Evolutionary conservation across 139 green algal genomes (phyloP), one percentile per base, ranked within the genome.

Genomic region (Chlorella sp.): DNA sequence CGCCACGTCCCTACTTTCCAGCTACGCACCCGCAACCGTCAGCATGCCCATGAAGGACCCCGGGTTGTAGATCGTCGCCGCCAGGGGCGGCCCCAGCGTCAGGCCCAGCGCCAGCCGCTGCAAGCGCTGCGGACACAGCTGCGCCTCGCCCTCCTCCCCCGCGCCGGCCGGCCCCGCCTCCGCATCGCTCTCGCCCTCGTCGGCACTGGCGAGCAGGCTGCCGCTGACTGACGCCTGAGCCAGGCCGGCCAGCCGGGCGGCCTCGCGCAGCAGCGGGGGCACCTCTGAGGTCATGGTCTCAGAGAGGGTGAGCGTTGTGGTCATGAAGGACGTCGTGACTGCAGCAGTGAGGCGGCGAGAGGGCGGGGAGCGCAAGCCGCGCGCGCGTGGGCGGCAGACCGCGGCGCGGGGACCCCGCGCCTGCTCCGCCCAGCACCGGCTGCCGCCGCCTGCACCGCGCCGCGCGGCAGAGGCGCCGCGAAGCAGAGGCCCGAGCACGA

Each of bases 251-350:
- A 75, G 40, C 51, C 66, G 69, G 38, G 31, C 23, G 11, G 45
- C 40, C 43, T 78, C 71, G 4, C 29, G 40, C 50, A 80, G 38
- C 33, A 84, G 61, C 14, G 74, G 69, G 0, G 74, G 68, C 43
- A 86, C 48, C 61, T 87, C 80, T 14, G 76, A 40, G 56, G 64
- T 68, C 40, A 90, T 36, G 51, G 85, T 89, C 27, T 86, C 78
- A 66, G 77, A 80, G 0, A 92, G 45, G 11, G 78, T 77, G 19
- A 94, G 73, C 17, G 55, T 65, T 68, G 82, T 91, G n/a, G 87
- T 88, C 27, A 93, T 86, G 78, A 91, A 91, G 42, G 78, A 89
- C n/a, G 90, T 94, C 31, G 43, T 64, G 31, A 94, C 72, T 0
- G n/a, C n/a, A n/a, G n/a, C n/a, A n/a, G n/a, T n/a, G n/a, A n/a